A percentile compares a stretch with the other conserved stretches of the same genome.
Conservation (phyloP, 2,329 filamentous ascomycete genomes). For the Diaporthe sp. region DNA sequence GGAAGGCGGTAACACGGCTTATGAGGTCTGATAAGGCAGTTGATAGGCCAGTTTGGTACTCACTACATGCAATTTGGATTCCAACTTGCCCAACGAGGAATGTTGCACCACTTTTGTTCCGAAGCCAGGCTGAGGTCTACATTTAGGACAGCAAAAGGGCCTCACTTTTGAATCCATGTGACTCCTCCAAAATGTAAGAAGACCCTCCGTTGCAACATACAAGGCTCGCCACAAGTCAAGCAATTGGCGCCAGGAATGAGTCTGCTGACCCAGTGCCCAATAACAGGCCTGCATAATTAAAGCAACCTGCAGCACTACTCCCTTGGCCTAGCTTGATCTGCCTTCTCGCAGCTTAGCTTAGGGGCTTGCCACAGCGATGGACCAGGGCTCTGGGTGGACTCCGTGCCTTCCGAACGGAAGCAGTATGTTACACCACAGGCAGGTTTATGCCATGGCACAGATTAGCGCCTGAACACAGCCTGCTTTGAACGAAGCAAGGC, state of each 20-base stretch:
- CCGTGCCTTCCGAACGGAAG: not conserved
- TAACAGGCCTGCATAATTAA: not conserved
- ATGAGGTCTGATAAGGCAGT: too few species aligned
- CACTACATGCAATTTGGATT: too few species aligned
- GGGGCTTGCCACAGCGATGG: not conserved
- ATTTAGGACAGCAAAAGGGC: too few species aligned
- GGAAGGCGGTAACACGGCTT: too few species aligned
- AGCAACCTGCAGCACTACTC: not conserved
- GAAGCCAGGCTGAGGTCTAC: too few species aligned
- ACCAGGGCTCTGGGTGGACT: not conserved
- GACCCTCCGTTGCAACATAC: not conserved
- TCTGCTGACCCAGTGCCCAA: not conserved
- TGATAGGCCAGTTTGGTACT: too few species aligned
- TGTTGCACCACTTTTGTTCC: too few species aligned
- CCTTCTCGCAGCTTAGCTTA: not conserved
- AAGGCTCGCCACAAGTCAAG: not conserved
- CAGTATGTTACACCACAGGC: not conserved
- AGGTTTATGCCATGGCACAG: not conserved
- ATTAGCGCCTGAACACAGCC: not conserved
- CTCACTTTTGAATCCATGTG: not conserved
- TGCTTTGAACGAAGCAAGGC: not conserved
- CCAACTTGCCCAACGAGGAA: too few species aligned
- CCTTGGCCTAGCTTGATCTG: not conserved
- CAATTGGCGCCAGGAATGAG: not conserved
- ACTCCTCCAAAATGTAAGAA: not conserved